These are phyloP conservation scores for Lagenidium giganteum DNA, from an alignment of 352 stramenopile genomes.

Conservation along the genomic window DNA sequence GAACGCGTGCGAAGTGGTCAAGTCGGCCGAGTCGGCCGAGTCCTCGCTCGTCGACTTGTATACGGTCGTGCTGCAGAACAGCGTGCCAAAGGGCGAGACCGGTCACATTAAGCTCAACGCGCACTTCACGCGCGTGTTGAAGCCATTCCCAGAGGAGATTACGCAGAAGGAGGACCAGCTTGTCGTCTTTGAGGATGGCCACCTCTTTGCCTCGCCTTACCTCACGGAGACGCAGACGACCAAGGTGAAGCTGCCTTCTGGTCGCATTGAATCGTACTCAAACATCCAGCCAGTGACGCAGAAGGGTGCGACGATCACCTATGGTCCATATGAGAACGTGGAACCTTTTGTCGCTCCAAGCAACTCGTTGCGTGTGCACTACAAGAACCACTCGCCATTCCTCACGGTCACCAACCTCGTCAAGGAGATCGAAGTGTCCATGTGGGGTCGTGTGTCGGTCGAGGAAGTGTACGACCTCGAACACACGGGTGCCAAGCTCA, in stretches of 20 bases:
- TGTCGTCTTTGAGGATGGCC: constrained; percentile 66
- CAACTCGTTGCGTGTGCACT: constrained; percentile 63
- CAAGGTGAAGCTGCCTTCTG: constrained; percentile 79
- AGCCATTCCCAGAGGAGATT: constrained; percentile 72
- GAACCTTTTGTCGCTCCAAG: constrained; percentile 26
- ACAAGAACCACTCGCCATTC: constrained; percentile 85
- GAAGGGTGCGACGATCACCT: constrained; percentile 74
- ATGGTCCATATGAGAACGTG: constrained; percentile 74
- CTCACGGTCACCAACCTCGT: constrained; percentile 79
- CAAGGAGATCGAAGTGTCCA: constrained; percentile 86
- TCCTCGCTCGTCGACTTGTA: constrained; percentile 42
- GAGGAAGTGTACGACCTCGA: constrained; percentile 87
- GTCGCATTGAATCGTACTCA: constrained; percentile 66
- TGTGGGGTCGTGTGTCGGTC: constrained; percentile 85
- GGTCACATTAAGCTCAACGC: constrained; percentile 70
- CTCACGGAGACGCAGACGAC: constrained; percentile 74
- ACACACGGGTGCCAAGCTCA: constrained; percentile 82
- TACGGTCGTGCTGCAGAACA: constrained; percentile 65
- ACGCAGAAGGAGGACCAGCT: constrained; percentile 82
- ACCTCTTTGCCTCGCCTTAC: constrained; percentile 74
- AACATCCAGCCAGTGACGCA: constrained; percentile 46
- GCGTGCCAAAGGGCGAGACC: constrained; percentile 39
- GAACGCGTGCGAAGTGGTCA: constrained; percentile 58
- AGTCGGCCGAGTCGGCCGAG: constrained; percentile 19
- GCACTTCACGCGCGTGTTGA: constrained; percentile 77